These are phyloP conservation scores for Silene uniflora DNA, from an alignment of 148 eudicot genomes.

Conservation along the genomic window DNA sequence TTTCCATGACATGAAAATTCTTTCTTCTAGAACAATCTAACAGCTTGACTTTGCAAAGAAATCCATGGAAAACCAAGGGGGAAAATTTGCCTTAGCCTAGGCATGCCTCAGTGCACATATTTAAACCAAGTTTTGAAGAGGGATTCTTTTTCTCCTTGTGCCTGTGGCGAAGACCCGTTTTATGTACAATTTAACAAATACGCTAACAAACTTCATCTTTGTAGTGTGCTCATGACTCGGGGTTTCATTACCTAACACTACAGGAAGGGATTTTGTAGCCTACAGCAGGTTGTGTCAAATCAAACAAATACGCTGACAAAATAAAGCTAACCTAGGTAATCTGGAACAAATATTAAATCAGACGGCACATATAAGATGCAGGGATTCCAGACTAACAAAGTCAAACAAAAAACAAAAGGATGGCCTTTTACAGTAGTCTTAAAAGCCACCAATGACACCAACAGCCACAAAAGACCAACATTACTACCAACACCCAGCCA, in stretches of 20 bases:
- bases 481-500: background rate
- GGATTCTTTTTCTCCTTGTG: background rate
- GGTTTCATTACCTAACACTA: background rate
- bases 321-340: background rate
- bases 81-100: too few relatives aligned
- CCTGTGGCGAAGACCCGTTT: background rate
- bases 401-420: too few relatives aligned
- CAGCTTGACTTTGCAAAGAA: too few relatives aligned
- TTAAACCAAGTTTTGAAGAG: too few relatives aligned
- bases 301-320: background rate
- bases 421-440: background rate
- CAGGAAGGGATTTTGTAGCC: background rate
- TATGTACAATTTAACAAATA: too few relatives aligned
- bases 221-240: background rate
- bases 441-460: background rate
- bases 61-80: too few relatives aligned
- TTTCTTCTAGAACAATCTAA: background rate
- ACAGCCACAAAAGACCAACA: background rate
- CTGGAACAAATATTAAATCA: background rate
- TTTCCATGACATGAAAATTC: slow-evolving; percentile 5
- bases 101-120: too few relatives aligned
- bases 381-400: background rate
- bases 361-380: background rate
- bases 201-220: background rate
- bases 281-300: background rate